Conservation (phyloP, 768 basidiomycete genomes). For the Candolleomyces efflorescens region DNA sequence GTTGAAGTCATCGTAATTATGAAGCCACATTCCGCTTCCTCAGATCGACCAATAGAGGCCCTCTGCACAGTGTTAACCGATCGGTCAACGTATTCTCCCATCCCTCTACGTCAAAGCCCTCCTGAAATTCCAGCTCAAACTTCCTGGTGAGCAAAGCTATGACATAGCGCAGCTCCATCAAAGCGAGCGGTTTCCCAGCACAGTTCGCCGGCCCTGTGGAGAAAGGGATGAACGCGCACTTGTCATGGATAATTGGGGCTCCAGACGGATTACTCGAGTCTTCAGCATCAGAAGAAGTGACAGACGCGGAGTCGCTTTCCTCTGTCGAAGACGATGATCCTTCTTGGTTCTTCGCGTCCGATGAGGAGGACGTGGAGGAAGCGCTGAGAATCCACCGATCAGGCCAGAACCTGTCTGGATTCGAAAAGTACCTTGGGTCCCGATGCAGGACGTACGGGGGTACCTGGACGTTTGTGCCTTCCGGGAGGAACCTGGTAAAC, state of each 20-base stretch:
- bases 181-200: conserved; percentile 35
- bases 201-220: conserved; percentile 47
- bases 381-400: conserved; percentile 29
- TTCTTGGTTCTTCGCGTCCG: not conserved
- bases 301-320: too few species aligned
- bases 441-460: conserved; percentile 34
- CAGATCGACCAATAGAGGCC: not conserved
- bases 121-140: conserved; percentile 11
- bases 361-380: not conserved
- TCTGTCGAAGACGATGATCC: too few species aligned
- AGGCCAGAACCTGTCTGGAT: conserved; percentile 32
- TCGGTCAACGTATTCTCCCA: conserved; percentile 12
- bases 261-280: not conserved
- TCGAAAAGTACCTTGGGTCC: conserved; percentile 33
- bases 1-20: not conserved
- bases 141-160: conserved; percentile 3
- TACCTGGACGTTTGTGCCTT: conserved; percentile 34
- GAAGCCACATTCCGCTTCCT: not conserved
- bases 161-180: conserved; percentile 27
- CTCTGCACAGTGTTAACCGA: conserved; percentile 10
- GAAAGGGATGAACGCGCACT: conserved; percentile 26
- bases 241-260: conserved; percentile 11
- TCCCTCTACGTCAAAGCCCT: conserved; percentile 7
- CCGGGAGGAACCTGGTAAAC: conserved; percentile 29
- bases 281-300: not conserved